Base-by-base conservation (phyloP, 2,329 filamentous ascomycete species). In the Claviceps purpurea region DNA sequence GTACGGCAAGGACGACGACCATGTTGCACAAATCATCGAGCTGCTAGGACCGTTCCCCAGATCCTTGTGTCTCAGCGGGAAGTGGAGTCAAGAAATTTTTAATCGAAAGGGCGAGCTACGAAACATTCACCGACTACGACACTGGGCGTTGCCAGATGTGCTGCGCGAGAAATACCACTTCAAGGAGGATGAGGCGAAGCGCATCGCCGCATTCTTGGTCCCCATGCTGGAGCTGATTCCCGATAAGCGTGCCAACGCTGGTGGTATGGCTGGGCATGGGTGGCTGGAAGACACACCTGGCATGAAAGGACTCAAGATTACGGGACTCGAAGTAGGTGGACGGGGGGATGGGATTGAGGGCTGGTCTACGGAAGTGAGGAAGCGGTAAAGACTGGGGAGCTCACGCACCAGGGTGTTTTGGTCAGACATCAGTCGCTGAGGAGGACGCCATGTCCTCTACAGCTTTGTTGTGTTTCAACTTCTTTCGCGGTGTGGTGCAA, bases 31-130 rank as follows among this genome's bases (percentile, higher is more conserved):
- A 66, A 97, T 98, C 62, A 97, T 98, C 65, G 93, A 98, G 69
- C 78, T 98, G 5, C 81, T 98, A 18, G 93, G 93, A 8, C 84
- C 86, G 1, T 97, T 97, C 65, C 91, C 93, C 51, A 94, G 95
- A 67, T 87, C 87, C 4, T 78, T 97, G 49, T 96, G 89, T 68
- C 78, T 95, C 51, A 85, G 87, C 1, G 93, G 93, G 50, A 96
- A 96, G 70, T 97, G 93, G 93, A 90, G 85, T 14, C 91, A 96
- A 68, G 93, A 97, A 67, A 98, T 98, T 57, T 98, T 98, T 75
- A 97, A 96, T 67, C 83, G 93, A 59, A 95, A 95, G 69, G 93
- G 93, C 60, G 93, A 98, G 67, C 79, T 98, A 40, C 87, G 93
- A 54, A 97, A 98, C 71, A 98, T 98, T 61, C 93, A 97, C 68